These are phyloP conservation scores for Penicillium italicum DNA, from an alignment of 2,329 filamentous ascomycete species.

Conservation along the genomic window DNA sequence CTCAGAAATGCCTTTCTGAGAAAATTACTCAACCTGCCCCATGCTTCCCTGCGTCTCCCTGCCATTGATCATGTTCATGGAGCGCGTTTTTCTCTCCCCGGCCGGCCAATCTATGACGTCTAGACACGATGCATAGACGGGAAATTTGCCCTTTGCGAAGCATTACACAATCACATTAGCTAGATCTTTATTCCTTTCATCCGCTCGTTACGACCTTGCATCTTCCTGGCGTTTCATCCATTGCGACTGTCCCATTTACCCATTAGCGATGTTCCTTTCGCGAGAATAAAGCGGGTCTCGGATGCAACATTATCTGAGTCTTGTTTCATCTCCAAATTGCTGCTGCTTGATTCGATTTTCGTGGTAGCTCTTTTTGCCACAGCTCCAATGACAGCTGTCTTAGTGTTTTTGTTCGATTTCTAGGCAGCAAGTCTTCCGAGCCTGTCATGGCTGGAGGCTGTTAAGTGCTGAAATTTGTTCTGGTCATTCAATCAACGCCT, in stretches of 20 bases:
- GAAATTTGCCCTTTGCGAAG: not conserved
- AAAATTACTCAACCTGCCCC: not conserved
- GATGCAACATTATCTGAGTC: not conserved
- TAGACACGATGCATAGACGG: not conserved
- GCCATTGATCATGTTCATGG: not conserved
- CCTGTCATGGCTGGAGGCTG: too few species aligned
- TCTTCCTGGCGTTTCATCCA: conserved; percentile 14
- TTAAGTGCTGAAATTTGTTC: not conserved
- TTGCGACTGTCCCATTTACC: not conserved
- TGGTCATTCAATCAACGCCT: not conserved
- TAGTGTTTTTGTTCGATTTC: not conserved
- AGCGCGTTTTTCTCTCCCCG: not conserved
- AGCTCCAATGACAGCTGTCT: not conserved
- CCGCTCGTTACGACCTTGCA: conserved; percentile 14
- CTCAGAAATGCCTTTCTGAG: conserved; percentile 34
- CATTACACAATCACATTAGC: not conserved
- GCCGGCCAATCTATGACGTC: conserved; percentile 8
- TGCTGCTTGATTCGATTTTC: not conserved
- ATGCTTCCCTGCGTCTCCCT: not conserved
- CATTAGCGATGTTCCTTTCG: conserved; percentile 3
- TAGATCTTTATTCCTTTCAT: not conserved
- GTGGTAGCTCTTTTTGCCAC: not conserved
- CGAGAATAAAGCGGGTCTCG: not conserved
- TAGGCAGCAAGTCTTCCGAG: not conserved
- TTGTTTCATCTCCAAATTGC: not conserved